A percentile compares a stretch with the other conserved stretches of the same genome.
Evolutionary conservation across 345 rosid species (phyloP).

Genomic region (Trapa bicornis): DNA sequence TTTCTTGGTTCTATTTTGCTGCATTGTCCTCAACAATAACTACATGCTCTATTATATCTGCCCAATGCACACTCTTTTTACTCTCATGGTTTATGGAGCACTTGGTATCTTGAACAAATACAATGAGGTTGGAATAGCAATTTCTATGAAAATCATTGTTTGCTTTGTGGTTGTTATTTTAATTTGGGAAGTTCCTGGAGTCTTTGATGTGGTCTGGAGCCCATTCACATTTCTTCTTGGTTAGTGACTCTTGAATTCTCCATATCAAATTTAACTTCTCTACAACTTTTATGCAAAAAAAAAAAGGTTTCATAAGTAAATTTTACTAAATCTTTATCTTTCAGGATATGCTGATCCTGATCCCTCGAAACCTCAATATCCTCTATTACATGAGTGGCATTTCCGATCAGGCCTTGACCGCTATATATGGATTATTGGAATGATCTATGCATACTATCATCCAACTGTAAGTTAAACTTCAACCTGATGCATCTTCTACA

Average conservation of each 20-base stretch:
- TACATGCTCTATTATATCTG: constrained; percentile 92
- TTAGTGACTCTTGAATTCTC: constrained; percentile 25
- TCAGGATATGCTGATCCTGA: constrained; percentile 91
- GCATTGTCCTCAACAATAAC: constrained; percentile 76
- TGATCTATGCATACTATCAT: constrained; percentile 96
- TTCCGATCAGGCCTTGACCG: constrained; percentile 99
- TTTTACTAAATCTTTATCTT: constrained; percentile 15
- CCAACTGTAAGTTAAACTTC: constrained; percentile 63
- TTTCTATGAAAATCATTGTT: constrained; percentile 53
- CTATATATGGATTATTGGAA: constrained; percentile 96
- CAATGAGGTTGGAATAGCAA: constrained; percentile 71
- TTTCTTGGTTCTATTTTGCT: constrained; percentile 80
- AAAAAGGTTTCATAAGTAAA: not conserved
- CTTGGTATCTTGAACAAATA: constrained; percentile 86
- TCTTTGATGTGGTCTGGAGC: constrained; percentile 87
- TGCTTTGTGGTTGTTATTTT: constrained; percentile 81
- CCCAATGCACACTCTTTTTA: constrained; percentile 98
- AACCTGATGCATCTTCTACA: not conserved
- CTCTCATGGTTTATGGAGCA: constrained; percentile 96
- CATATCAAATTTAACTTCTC: not conserved
- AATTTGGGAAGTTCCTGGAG: constrained; percentile 93
- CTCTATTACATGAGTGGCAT: constrained; percentile 94
- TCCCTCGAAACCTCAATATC: constrained; percentile 64
- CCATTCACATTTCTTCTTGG: constrained; percentile 82
- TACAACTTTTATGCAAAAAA: not conserved